Percentiles rank a stretch among this genome's conserved stretches.
These are phyloP conservation scores for Narthecium ossifragum DNA, from an alignment of 106 monocot genomes.

Conservation along the genomic window DNA sequence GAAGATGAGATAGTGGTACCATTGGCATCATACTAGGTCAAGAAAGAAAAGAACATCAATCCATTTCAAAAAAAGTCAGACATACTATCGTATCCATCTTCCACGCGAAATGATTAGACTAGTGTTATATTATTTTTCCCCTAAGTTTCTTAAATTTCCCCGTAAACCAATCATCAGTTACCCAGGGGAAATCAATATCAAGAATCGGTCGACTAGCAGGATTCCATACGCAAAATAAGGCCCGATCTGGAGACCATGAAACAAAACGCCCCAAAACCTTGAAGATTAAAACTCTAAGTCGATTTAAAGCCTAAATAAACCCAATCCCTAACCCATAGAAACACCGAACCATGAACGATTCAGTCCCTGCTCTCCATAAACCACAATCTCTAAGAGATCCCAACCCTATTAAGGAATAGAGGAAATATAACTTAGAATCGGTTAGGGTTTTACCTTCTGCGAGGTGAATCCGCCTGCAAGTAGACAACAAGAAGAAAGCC, in stretches of 20 bases:
- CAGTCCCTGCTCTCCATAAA: not conserved
- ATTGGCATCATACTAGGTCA: no score
- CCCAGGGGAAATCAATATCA: no score
- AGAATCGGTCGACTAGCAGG: no score
- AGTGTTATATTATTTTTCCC: no score
- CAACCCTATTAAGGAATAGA: not conserved
- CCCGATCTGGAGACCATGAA: not conserved
- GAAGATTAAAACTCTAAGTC: not conserved
- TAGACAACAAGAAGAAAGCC: not conserved
- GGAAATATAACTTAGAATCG: not conserved
- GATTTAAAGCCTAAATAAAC: not conserved
- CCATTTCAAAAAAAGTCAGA: no score
- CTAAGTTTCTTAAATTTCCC: no score
- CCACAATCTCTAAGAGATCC: not conserved
- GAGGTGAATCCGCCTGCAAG: slow-evolving; percentile 10
- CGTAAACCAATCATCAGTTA: no score
- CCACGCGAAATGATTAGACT: no score
- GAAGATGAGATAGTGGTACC: no score
- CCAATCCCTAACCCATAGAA: not conserved
- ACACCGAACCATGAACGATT: not conserved
- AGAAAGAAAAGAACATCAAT: no score
- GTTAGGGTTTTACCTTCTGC: slow-evolving; percentile 7
- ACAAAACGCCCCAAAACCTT: not conserved
- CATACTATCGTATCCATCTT: no score
- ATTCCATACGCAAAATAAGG: no score